Percentiles rank a stretch among this genome's conserved stretches.
Conservation (phyloP, 768 basidiomycete species). For the Pisolithus tinctorius region DNA sequence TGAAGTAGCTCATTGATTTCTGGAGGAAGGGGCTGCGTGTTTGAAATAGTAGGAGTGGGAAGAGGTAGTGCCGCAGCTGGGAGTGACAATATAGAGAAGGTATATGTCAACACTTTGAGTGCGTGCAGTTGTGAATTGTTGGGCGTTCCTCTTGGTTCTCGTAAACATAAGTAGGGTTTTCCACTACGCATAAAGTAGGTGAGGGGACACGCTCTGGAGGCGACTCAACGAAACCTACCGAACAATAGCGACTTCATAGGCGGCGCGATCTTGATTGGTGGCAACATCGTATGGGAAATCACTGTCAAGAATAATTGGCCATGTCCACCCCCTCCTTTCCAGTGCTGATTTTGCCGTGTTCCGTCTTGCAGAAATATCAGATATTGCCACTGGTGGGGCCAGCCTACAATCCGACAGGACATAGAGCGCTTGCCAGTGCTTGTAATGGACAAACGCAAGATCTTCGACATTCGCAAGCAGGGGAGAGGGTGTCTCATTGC, state of each 20-base stretch:
- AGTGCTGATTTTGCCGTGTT: constrained; percentile 22
- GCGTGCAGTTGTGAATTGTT: constrained; percentile 60
- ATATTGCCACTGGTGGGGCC: constrained; percentile 5
- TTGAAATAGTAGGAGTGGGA: constrained; percentile 21
- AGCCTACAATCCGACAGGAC: constrained; percentile 18
- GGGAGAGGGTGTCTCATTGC: neutral
- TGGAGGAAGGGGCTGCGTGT: constrained; percentile 30
- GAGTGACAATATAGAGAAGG: constrained; percentile 53
- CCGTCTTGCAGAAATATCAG: constrained; percentile 12
- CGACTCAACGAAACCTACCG: constrained; percentile 9
- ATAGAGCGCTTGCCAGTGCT: constrained; percentile 20
- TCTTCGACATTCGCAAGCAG: neutral
- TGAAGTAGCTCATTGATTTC: constrained; percentile 57
- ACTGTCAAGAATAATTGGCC: constrained; percentile 39
- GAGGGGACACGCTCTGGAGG: constrained; percentile 1
- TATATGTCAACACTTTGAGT: constrained; percentile 26
- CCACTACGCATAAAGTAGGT: constrained; percentile 10
- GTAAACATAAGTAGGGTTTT: constrained; percentile 47
- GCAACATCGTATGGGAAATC: constrained; percentile 20
- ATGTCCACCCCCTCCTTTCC: constrained; percentile 30
- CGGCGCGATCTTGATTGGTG: constrained; percentile 19
- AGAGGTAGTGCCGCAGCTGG: constrained; percentile 30
- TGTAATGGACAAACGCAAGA: constrained; percentile 17
- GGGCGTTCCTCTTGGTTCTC: constrained; percentile 38
- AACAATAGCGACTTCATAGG: constrained; percentile 24